Evolutionary conservation across 2,329 filamentous ascomycete genomes (phyloP).

Genomic region (Xylariaceae sp.): DNA sequence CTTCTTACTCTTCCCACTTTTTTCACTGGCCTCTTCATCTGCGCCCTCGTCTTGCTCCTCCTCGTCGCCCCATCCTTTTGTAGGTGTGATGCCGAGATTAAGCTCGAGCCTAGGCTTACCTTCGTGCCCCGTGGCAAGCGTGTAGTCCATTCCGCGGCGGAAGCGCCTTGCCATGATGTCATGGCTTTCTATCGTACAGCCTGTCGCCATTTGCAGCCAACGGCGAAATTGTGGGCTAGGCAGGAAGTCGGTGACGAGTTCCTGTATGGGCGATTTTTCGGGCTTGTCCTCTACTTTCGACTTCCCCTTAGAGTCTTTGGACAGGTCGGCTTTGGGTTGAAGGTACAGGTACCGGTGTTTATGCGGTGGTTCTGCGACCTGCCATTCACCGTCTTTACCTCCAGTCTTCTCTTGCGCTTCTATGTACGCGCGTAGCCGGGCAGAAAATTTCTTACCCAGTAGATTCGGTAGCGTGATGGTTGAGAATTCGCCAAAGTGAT

Average conservation of each 20-base stretch:
- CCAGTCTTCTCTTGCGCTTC: constrained; percentile 57
- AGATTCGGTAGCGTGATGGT: constrained; percentile 80
- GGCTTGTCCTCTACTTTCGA: constrained; percentile 19
- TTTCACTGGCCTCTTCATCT: constrained; percentile 44
- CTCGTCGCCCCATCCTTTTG: constrained; percentile 76
- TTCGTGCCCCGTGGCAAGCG: constrained; percentile 81
- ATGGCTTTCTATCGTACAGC: constrained; percentile 67
- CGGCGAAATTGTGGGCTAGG: constrained; percentile 84
- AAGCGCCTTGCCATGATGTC: constrained; percentile 85
- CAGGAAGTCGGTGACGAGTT: constrained; percentile 77
- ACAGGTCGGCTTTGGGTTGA: constrained; percentile 46
- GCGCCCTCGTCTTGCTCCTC: constrained; percentile 53
- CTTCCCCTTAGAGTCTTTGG: constrained; percentile 23
- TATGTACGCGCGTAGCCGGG: constrained; percentile 68
- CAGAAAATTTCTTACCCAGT: constrained; percentile 73
- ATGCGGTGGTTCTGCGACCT: constrained; percentile 82
- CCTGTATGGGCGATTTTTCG: constrained; percentile 60
- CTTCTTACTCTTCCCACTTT: constrained; percentile 34
- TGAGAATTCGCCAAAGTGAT: constrained; percentile 78
- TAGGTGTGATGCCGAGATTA: constrained; percentile 83
- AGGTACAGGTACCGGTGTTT: constrained; percentile 92
- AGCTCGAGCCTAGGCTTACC: constrained; percentile 79
- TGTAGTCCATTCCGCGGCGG: constrained; percentile 84
- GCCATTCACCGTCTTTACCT: constrained; percentile 56
- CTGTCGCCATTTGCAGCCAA: constrained; percentile 83